Evolutionary conservation across 2,329 filamentous ascomycete genomes (phyloP).

Genomic region (Aspergillus pseudoviridinutans): DNA sequence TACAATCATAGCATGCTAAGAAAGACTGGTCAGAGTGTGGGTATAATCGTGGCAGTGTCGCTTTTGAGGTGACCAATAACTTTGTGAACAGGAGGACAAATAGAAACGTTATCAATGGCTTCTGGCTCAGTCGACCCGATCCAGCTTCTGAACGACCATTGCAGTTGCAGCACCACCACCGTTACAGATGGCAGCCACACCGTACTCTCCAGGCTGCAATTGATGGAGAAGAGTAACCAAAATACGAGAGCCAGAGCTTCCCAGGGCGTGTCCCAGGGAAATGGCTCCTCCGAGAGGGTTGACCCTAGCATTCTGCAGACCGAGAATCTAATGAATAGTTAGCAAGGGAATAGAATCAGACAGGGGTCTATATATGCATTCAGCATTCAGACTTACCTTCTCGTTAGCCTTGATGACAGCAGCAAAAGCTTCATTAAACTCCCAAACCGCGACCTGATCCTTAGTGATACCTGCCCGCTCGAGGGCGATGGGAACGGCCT

Average conservation of each 20-base stretch:
- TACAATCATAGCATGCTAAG: not conserved
- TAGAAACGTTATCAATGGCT: not conserved
- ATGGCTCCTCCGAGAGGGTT: conserved; percentile 91
- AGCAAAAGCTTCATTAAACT: conserved; percentile 98
- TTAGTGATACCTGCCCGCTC: conserved; percentile 85
- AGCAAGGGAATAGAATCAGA: conserved; percentile 1
- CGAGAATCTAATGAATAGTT: conserved; percentile 60
- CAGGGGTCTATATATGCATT: not conserved
- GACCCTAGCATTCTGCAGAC: conserved; percentile 72
- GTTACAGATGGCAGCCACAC: conserved; percentile 94
- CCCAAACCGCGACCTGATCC: conserved; percentile 90
- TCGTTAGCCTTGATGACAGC: conserved; percentile 92
- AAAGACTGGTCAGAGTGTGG: not conserved
- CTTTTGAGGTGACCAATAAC: not conserved
- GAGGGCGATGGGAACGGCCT: conserved; percentile 86
- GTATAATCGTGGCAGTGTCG: conserved; percentile 1
- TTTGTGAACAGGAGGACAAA: not conserved
- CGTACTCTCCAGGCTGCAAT: conserved; percentile 86
- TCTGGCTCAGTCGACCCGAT: conserved; percentile 41
- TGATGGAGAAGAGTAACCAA: conserved; percentile 88
- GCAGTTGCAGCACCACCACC: conserved; percentile 90
- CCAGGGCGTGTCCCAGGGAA: conserved; percentile 83
- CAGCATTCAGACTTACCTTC: conserved; percentile 54
- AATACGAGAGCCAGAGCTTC: conserved; percentile 89
- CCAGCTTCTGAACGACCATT: conserved; percentile 81